Percentiles rank a stretch among this genome's conserved stretches.
These are phyloP conservation scores for Aquilaria yunnanensis DNA, from an alignment of 345 rosid genomes.

Conservation along the genomic window DNA sequence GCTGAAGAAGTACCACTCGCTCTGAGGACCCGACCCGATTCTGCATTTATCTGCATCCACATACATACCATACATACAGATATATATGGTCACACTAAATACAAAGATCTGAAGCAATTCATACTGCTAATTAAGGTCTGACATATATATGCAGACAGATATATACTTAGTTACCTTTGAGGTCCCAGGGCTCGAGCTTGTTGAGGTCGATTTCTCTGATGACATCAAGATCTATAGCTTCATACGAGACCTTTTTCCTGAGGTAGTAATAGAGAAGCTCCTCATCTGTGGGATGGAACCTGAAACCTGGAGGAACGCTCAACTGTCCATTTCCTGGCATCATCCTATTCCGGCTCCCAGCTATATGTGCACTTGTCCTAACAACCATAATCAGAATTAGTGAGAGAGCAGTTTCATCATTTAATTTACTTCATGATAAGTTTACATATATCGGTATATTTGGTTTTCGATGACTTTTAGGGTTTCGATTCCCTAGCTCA, in stretches of 20 bases:
- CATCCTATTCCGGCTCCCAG: conserved; percentile 15
- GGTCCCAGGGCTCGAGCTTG: conserved; percentile 99
- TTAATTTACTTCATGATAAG: neutral
- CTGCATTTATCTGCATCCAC: conserved; percentile 69
- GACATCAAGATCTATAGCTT: conserved; percentile 90
- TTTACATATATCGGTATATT: neutral
- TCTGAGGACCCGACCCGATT: conserved; percentile 93
- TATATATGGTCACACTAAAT: neutral
- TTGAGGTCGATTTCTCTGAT: conserved; percentile 96
- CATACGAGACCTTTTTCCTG: conserved; percentile 92
- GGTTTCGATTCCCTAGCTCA: neutral
- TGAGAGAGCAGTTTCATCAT: too few relatives aligned
- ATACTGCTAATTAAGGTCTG: neutral
- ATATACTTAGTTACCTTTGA: conserved; percentile 50
- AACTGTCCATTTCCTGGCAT: conserved; percentile 67
- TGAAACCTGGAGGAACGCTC: conserved; percentile 92
- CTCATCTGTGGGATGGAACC: conserved; percentile 97
- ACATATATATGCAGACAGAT: neutral
- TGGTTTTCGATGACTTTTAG: neutral
- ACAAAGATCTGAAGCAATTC: too few relatives aligned
- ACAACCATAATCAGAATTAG: neutral
- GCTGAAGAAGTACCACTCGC: conserved; percentile 98
- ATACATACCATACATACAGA: neutral
- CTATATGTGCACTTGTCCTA: neutral
- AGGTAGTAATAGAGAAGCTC: conserved; percentile 92